Percentiles rank a stretch among this genome's conserved stretches.
These are phyloP conservation scores for Triticum timopheevii DNA, from an alignment of 176 grass and related monocot genomes.

Conservation along the genomic window DNA sequence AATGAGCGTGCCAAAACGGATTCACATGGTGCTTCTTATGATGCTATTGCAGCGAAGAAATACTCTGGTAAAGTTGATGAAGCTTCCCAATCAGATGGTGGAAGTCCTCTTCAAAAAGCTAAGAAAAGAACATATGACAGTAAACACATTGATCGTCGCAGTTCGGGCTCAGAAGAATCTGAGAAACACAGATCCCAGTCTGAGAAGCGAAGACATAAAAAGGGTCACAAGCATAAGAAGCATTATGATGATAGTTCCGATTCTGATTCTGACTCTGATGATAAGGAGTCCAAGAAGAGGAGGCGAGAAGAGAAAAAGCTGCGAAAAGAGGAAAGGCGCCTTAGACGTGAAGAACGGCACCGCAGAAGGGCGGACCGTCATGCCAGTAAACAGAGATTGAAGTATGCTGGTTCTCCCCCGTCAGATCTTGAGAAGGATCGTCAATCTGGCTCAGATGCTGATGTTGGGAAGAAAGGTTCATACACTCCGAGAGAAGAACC, in stretches of 20 bases:
- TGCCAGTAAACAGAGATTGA: conserved; percentile 50
- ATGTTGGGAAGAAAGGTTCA: conserved; percentile 45
- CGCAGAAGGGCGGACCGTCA: conserved; percentile 56
- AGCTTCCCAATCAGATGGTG: conserved; percentile 40
- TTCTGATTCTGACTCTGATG: conserved; percentile 57
- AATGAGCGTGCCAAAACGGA: conserved; percentile 4
- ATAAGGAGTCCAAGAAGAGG: conserved; percentile 58
- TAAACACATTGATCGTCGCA: conserved; percentile 27
- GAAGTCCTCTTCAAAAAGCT: conserved; percentile 41
- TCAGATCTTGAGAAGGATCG: conserved; percentile 54
- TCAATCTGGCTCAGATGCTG: conserved; percentile 45
- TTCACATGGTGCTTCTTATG: conserved; percentile 11
- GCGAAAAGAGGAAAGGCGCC: conserved; percentile 80
- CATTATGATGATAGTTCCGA: conserved; percentile 56
- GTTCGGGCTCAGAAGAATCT: conserved; percentile 59
- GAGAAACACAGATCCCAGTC: conserved; percentile 46
- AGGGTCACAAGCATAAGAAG: conserved; percentile 62
- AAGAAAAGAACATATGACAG: conserved; percentile 33
- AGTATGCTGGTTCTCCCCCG: conserved; percentile 18
- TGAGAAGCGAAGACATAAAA: conserved; percentile 70
- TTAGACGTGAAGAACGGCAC: conserved; percentile 66
- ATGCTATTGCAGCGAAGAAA: conserved; percentile 29
- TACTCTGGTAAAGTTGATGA: conserved; percentile 27
- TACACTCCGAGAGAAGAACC: conserved; percentile 40
- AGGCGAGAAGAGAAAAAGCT: conserved; percentile 76